Evolutionary conservation across 108 stramenopile species (phyloP).

Genomic region (Aureococcus anophagefferens): DNA sequence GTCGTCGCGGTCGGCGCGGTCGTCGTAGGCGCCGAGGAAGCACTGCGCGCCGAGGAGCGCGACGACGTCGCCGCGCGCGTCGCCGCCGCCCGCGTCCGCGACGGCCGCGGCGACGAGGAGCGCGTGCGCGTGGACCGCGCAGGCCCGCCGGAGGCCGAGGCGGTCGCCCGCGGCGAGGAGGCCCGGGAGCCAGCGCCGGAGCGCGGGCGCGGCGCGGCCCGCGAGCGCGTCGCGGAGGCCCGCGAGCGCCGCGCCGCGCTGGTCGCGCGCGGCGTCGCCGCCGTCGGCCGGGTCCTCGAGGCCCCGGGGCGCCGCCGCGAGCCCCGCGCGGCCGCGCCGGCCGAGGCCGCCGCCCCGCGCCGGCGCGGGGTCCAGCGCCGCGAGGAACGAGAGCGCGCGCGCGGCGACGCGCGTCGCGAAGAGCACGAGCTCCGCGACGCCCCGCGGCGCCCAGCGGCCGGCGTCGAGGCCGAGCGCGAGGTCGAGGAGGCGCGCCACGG

Average conservation of each 20-base stretch:
- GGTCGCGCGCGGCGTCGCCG: no score
- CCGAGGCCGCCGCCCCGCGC: no score
- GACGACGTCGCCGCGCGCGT: background rate
- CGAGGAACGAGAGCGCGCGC: background rate
- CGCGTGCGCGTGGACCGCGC: no score
- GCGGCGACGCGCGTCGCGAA: background rate
- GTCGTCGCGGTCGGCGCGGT: no score
- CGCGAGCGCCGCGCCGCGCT: no score
- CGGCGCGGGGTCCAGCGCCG: no score
- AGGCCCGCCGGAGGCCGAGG: no score
- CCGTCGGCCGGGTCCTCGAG: no score
- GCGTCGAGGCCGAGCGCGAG: constrained; percentile 87
- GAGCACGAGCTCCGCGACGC: background rate
- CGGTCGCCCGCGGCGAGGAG: background rate
- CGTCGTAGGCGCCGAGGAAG: background rate
- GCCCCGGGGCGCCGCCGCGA: no score
- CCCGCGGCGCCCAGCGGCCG: constrained; percentile 30
- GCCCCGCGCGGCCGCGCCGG: no score
- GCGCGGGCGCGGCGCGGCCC: background rate
- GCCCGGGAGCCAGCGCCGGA: background rate
- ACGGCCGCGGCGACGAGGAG: no score
- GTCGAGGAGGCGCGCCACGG: constrained; percentile 79
- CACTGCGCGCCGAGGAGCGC: background rate
- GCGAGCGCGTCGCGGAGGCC: no score
- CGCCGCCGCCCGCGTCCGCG: background rate